Base-by-base conservation (phyloP, 257 asterid genomes). In the Parsonsia alboflavescens region DNA sequence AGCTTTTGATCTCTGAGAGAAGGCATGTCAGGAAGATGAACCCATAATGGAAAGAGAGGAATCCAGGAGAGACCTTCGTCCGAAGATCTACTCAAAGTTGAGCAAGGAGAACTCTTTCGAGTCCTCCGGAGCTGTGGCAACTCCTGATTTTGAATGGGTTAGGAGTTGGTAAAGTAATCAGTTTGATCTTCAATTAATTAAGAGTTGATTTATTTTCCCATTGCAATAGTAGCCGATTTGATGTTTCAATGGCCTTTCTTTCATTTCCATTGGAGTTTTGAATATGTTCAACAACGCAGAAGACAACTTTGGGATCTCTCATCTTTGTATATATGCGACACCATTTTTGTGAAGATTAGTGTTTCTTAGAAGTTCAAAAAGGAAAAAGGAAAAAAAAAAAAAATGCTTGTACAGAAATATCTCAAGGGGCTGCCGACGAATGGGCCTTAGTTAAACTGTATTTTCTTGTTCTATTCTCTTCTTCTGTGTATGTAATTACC, bases 31-130 rank as follows among this genome's bases (percentile, higher is more conserved):
- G 67, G 84, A 82, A 76, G 97, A 33, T 1, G 39, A 89, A 72
- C 94, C 94, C 2, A 84, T 41, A 54, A 86, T 92, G 97, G 96
- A 92, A 79, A 75, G 97, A 73, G 97, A 90, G 0, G 97, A 92
- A 78, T 92, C 97, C 2, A 96, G 97, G 7, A 75, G 78, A 59
- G 90, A 85, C 70, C 87, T 92, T 33, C 87, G 97, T 0, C 96
- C 90, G 12, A 87, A 78, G 69, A 83, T 92, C 50, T 92, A 90
- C 44, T 91, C 93, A 4, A 90, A 90, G 70, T 89, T 92, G 52
- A 86, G 95, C 5, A 85, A 73, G 86, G 96, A 92, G 26, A 92
- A 92, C 85, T 88, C 96, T 0, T 81, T 92, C n/a, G 88, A 88
- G 67, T 89, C 89, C 33, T 80, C 75, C 8, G 83, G 77, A 8